Percentiles rank a stretch among this genome's conserved stretches.
Conservation (phyloP, 176 grass and related monocot genomes). For the Pontederia crassipes region DNA sequence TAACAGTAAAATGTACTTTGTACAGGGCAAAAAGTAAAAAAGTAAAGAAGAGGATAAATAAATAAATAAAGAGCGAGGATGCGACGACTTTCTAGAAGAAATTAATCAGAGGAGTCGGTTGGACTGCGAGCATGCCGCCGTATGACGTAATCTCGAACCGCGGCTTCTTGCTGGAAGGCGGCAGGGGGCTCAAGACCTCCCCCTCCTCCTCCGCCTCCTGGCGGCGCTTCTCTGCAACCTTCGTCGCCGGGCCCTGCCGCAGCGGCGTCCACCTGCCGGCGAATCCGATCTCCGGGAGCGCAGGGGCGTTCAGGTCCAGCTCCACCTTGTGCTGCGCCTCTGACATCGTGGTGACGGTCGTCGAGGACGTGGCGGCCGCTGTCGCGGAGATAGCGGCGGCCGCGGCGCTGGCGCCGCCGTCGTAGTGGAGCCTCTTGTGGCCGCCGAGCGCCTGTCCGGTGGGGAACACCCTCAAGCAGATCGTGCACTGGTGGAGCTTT, state of each 20-base stretch:
- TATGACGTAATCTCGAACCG: neutral
- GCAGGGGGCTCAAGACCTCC: conserved; percentile 12
- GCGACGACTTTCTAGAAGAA: too few relatives aligned
- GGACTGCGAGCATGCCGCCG: too few relatives aligned
- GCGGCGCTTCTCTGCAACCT: too few relatives aligned
- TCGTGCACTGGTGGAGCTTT: conserved; percentile 7
- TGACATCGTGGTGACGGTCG: neutral
- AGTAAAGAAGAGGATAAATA: too few relatives aligned
- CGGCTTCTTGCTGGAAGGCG: conserved; percentile 5
- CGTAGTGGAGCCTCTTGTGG: conserved; percentile 19
- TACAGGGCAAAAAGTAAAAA: too few relatives aligned
- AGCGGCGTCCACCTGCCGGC: too few relatives aligned
- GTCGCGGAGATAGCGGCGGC: neutral
- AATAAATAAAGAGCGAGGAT: too few relatives aligned
- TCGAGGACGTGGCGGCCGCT: neutral
- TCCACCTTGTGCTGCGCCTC: neutral
- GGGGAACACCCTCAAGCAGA: conserved; percentile 14
- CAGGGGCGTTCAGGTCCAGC: conserved; percentile 8
- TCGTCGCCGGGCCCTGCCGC: neutral
- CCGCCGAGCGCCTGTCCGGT: conserved; percentile 18
- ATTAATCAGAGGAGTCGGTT: too few relatives aligned
- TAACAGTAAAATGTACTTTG: too few relatives aligned
- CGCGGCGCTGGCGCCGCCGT: conserved; percentile 1
- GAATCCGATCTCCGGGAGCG: neutral
- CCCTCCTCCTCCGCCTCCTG: neutral